Base-by-base conservation (phyloP, 768 basidiomycete species). In the Tulasnella sp. region DNA sequence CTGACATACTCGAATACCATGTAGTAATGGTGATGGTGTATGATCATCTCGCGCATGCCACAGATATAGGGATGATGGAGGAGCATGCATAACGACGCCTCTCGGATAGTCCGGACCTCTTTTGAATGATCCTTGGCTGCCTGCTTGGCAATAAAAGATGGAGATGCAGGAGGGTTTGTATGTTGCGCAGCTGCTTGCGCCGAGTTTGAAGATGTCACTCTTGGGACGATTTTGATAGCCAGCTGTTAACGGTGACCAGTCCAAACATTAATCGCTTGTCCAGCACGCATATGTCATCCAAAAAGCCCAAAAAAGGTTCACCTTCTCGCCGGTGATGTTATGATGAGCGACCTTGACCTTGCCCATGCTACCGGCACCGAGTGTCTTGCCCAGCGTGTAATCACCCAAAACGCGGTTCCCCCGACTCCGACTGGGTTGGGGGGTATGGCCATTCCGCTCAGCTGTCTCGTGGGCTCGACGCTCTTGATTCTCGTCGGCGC, bases 1-100 rank as follows among this genome's bases (percentile, higher is more conserved):
- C 93, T 95, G 73, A 98, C 90, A 71, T 96, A 97, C 72, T 99
- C 96, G 70, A 88, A 92, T 9, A 97, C 90, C 92, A 99, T 97
- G 77, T 98, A 99, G 75, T 98, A 97, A 73, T 99, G 94, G 67
- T 99, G 86, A 62, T 90, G 88, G 74, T 97, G 95, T 24, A 93
- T 77, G 69, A 97, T 91, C 87, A 99, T 93, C 75, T 95, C 92
- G 65, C 91, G 86, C 95, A 98, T 99, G 59, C 96, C 96, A 70
- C 95, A 97, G 69, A 99, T 90, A 72, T 98, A 97, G 1, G 96
- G 96, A 69, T 99, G 96, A 68, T 98, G 92, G 29, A 99, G 83
- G 48, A 99, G 82, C 78, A 97, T 85, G 41, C 89, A 93, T 29
- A 99, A 78, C 1, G 89, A 90, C 0, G 95, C 96, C 74, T 99